Percentiles rank a stretch among this genome's conserved stretches.
phyloP scores from a whole-genome alignment of 768 basidiomycete genomes.

The Leucocoprinus leucothites region DNA sequence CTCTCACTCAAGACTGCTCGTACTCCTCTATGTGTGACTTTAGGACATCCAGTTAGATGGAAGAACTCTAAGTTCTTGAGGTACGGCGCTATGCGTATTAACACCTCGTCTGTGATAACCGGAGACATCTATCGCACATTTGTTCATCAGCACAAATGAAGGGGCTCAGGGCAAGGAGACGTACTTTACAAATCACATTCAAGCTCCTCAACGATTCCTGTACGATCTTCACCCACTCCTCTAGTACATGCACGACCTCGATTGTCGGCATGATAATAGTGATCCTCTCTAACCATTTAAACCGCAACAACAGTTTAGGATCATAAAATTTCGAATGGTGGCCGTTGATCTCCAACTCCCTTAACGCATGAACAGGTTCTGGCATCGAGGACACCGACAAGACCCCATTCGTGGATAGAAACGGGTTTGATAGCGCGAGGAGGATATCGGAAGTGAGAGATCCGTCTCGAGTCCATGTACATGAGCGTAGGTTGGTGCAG shows the following conservation, averaged over 20 bases:
- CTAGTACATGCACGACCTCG: constrained; percentile 46
- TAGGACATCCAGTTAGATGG: constrained; percentile 64
- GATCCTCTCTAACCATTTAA: constrained; percentile 52
- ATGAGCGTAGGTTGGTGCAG: constrained; percentile 57
- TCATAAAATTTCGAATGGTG: constrained; percentile 54
- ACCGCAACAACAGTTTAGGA: constrained; percentile 44
- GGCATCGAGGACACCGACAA: neutral
- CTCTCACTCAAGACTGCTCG: constrained; percentile 46
- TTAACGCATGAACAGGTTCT: constrained; percentile 31
- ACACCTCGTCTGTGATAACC: constrained; percentile 53
- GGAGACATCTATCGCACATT: constrained; percentile 42
- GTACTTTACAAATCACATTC: constrained; percentile 69
- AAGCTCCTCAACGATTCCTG: constrained; percentile 49
- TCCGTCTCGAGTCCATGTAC: constrained; percentile 81
- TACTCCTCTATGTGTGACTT: constrained; percentile 61
- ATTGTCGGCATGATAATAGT: constrained; percentile 74
- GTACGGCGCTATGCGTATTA: constrained; percentile 47
- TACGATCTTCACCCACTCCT: constrained; percentile 46
- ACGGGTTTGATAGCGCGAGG: constrained; percentile 37
- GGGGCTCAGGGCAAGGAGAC: constrained; percentile 8
- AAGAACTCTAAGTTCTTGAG: constrained; percentile 53
- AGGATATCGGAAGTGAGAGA: constrained; percentile 62
- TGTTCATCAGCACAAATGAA: neutral
- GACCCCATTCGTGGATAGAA: neutral
- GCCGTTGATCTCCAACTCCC: constrained; percentile 72